A percentile compares a stretch with the other conserved stretches of the same genome.
Conservation (phyloP, 2,329 filamentous ascomycete species). For the Madurella mycetomatis region DNA sequence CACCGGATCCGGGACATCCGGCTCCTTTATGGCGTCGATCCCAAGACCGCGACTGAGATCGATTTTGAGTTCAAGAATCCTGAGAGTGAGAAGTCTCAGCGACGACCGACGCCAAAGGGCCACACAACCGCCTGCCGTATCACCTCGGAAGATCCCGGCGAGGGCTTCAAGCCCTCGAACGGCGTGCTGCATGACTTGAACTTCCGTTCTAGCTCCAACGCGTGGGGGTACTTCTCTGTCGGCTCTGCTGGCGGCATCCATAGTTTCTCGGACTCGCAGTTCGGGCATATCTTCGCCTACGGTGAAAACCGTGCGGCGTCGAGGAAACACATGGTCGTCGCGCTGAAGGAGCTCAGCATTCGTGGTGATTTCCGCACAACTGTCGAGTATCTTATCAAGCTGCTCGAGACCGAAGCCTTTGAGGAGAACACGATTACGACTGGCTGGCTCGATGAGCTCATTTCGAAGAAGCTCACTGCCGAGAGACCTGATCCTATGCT, state of each 20-base stretch:
- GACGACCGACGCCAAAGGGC: conserved; percentile 87
- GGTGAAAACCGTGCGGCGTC: conserved; percentile 96
- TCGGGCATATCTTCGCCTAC: conserved; percentile 98
- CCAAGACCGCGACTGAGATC: conserved; percentile 78
- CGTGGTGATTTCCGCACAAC: conserved; percentile 98
- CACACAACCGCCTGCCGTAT: conserved; percentile 99
- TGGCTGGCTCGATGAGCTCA: conserved; percentile 97
- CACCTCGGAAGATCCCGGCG: conserved; percentile 96
- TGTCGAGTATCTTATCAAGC: conserved; percentile 97
- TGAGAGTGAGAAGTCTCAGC: conserved; percentile 76
- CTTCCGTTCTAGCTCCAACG: conserved; percentile 97
- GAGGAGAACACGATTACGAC: conserved; percentile 99
- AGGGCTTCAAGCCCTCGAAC: conserved; percentile 98
- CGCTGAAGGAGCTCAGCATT: conserved; percentile 97
- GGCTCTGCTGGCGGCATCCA: conserved; percentile 95
- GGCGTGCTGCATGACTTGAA: conserved; percentile 99
- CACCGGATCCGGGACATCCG: conserved; percentile 96
- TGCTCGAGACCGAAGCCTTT: conserved; percentile 95
- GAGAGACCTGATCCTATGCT: conserved; percentile 91
- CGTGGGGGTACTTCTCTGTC: conserved; percentile 99
- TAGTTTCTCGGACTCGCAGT: conserved; percentile 98
- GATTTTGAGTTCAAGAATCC: conserved; percentile 95
- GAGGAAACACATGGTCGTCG: conserved; percentile 98
- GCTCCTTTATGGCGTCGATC: conserved; percentile 91
- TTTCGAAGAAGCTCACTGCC: conserved; percentile 94